Base-by-base conservation (phyloP, 139 green algal genomes). In the Closterium sp. region DNA sequence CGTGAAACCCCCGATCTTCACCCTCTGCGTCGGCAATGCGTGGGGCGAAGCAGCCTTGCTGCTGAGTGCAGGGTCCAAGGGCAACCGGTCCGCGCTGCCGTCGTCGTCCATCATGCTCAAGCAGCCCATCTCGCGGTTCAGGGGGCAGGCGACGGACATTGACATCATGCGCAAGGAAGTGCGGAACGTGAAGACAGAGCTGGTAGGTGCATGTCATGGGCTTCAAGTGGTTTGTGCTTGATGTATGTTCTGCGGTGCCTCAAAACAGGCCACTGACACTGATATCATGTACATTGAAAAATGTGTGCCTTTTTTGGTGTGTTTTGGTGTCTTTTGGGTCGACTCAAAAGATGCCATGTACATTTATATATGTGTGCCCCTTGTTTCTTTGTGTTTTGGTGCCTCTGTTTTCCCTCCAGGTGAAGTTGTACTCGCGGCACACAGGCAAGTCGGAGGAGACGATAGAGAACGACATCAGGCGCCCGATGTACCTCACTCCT, bases 21-120 rank as follows among this genome's bases (percentile, higher is more conserved):
- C 98, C 0, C 94, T 99, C 0, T 98, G 96, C 86, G 96, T 99
- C 8, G 98, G 94, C 36, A 99, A 96, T 33, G 98, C 98, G 0
- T 99, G 97, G 93, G 98, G 98, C 23, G 98, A 99, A 95, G 97
- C 98, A 34, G 98, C 98, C 2, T 96, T 99, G 96, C 95, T 99
- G 84, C 95, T 99, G 32, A 95, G 97, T 34, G 97, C 97, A 9
- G 98, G 98, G 12, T 95, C 95, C 23, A 96, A 97, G 96, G 98
- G 98, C 69, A 96, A 98, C 94, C 96, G 98, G 19, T 97, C 97
- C 0, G 96, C 98, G 4, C 95, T 99, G 93, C 98, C 98, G 19
- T 98, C 97, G 6, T 94, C 97, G 2, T 97, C 96, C 55, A 98
- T 99, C 95, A 99, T 99, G 98, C 95, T 99, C 86, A 96, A 98